These are phyloP conservation scores for Mortierella sp. DNA, from an alignment of 371 early-diverging fungal species.

Conservation along the genomic window DNA sequence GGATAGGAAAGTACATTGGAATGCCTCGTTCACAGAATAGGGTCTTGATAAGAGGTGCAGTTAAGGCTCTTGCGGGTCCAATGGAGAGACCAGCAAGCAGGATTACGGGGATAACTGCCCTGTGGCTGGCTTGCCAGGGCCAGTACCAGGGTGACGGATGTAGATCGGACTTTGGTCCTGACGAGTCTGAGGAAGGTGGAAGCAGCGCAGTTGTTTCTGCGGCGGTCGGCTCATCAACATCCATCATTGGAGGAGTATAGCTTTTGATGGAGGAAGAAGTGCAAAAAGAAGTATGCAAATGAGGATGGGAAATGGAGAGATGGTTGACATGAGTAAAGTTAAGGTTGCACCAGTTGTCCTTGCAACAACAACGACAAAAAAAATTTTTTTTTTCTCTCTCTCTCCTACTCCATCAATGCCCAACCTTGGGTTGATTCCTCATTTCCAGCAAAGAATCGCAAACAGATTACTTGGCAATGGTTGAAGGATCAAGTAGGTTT, in stretches of 20 bases:
- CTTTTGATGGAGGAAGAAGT: not conserved
- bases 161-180: not conserved
- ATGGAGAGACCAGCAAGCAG: slow-evolving; percentile 22
- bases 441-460: not conserved
- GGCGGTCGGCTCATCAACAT: slow-evolving; percentile 1
- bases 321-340: not conserved
- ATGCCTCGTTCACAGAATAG: slow-evolving; percentile 46
- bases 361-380: too few relatives aligned
- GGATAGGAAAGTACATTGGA: slow-evolving; percentile 20
- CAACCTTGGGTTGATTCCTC: slow-evolving; percentile 18
- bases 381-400: not conserved
- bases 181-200: not conserved
- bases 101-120: slow-evolving; percentile 38
- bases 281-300: too few relatives aligned
- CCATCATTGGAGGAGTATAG: not conserved
- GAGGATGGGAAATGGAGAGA: not conserved
- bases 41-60: slow-evolving; percentile 14
- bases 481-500: slow-evolving; percentile 20
- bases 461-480: not conserved
- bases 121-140: slow-evolving; percentile 31
- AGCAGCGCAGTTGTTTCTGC: slow-evolving; percentile 14
- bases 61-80: slow-evolving; percentile 15
- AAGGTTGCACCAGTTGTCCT: not conserved
- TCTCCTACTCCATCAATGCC: not conserved
- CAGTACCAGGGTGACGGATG: slow-evolving; percentile 16